phyloP scores from a whole-genome alignment of 345 rosid genomes.

The Garcia nutans region DNA sequence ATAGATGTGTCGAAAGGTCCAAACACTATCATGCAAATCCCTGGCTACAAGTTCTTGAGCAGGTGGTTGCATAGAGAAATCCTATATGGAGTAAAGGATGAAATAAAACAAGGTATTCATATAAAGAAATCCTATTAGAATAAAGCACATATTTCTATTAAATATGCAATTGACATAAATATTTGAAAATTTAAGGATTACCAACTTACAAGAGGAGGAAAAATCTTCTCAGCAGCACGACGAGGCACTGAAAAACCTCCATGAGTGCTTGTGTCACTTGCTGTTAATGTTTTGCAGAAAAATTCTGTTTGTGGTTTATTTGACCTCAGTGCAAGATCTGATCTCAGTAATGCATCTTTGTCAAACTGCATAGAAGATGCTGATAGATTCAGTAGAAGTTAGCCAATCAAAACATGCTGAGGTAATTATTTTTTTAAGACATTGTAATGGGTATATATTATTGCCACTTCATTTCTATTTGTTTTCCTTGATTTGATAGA shows the following conservation, averaged over 20 bases:
- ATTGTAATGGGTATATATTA: background rate
- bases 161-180: background rate
- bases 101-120: background rate
- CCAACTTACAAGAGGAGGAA: conserved; percentile 73
- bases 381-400: conserved; percentile 27
- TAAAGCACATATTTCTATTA: background rate
- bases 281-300: conserved; percentile 93
- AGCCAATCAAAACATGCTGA: conserved; percentile 17
- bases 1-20: conserved; percentile 94
- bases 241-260: conserved; percentile 99
- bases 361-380: conserved; percentile 63
- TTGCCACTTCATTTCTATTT: conserved; percentile 9
- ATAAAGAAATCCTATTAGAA: background rate
- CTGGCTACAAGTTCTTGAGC: conserved; percentile 87
- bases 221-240: conserved; percentile 91
- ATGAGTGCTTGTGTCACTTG: conserved; percentile 98
- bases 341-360: conserved; percentile 78
- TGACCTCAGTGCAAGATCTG: conserved; percentile 79
- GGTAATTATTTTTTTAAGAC: conserved; percentile 2
- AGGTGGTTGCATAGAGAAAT: conserved; percentile 93
- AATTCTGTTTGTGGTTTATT: conserved; percentile 75
- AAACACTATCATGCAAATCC: conserved; percentile 80
- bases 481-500: conserved; percentile 11
- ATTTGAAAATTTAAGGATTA: background rate
- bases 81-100: conserved; percentile 41